Evolutionary conservation across 2,329 filamentous ascomycete species (phyloP).

Genomic region (Chalaropsis thielavioides): DNA sequence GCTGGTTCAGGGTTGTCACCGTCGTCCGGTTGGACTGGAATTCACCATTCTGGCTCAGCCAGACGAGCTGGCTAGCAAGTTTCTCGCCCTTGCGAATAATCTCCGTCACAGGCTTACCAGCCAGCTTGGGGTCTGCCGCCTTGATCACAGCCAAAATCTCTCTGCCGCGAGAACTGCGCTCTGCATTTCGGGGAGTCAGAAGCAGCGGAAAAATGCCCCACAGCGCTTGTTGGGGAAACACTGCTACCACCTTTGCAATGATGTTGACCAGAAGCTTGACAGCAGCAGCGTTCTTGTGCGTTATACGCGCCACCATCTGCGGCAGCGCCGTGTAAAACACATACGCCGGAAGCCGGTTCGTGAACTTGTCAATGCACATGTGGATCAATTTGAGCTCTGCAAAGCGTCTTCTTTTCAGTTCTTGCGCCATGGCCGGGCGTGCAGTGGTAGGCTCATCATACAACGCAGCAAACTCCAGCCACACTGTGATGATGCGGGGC

Average conservation of each 20-base stretch:
- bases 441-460: conserved; percentile 46
- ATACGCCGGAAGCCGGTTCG: conserved; percentile 55
- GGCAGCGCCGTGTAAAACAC: conserved; percentile 73
- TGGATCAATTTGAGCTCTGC: conserved; percentile 57
- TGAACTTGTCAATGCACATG: conserved; percentile 64
- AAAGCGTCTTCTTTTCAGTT: conserved; percentile 42
- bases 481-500: conserved; percentile 80
- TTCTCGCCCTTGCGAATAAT: conserved; percentile 68
- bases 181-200: conserved; percentile 51
- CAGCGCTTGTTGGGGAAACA: conserved; percentile 79
- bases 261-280: conserved; percentile 65
- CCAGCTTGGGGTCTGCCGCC: conserved; percentile 10
- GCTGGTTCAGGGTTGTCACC: conserved; percentile 55
- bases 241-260: conserved; percentile 69
- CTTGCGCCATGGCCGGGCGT: conserved; percentile 31
- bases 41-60: conserved; percentile 61
- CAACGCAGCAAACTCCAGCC: conserved; percentile 78
- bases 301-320: conserved; percentile 91
- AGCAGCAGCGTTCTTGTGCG: conserved; percentile 65
- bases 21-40: conserved; percentile 55
- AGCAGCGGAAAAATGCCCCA: conserved; percentile 85
- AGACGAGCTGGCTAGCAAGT: conserved; percentile 66
- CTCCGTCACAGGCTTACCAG: conserved; percentile 28
- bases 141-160: conserved; percentile 37
- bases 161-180: conserved; percentile 22